Base-by-base conservation (phyloP, 2,329 filamentous ascomycete genomes). In the Colletotrichum kahawae region DNA sequence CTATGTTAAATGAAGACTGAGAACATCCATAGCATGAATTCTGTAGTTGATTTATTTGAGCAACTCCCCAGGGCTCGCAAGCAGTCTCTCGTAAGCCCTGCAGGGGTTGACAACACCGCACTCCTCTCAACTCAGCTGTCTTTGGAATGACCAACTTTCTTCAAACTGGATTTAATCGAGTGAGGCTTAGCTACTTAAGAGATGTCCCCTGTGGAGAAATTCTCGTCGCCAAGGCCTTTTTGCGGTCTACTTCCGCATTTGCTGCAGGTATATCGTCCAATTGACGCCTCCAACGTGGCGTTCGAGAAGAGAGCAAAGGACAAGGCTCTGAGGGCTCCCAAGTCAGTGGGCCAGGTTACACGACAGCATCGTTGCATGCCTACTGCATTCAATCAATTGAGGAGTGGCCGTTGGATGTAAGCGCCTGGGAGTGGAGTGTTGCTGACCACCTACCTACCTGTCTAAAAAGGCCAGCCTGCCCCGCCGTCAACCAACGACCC, bases 291-390 rank as follows among this genome's bases (percentile, higher is more conserved):
- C 18, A 5, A 48, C 5, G 18, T 48, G 43, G 18, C 43, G 43
- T 13, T 4, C 18, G 3, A 13, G 18, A 21, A 4, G 9, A 21
- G 0, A n/a, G 43, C 18, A 48, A 48, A 12, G 1, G 18, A 12
- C 5, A 6, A 1, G 43, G 43, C 43, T 48, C 5, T 13, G 38
- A 1, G 18, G 5, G 9, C 3, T n/a, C 5, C 18, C 18, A 48
- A 4, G 1, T 12, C 0, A n/a, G 38, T n/a, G 0, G 16, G 0
- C 38, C 1, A 38, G 36, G 14, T 48, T 48, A n/a, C 9, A 48
- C 9, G 38, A 48, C 38, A 48, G 9, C 0, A 0, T 48, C 0
- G 1, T 21, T 4, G 18, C 43, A 21, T 21, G 3, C 0, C 5
- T 1, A 0, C 10, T 21, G 43, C 18, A 13, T 48, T 48, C 3